phyloP scores from a whole-genome alignment of 1,284 basidiomycete genomes.

The Xanthoconium separans region DNA sequence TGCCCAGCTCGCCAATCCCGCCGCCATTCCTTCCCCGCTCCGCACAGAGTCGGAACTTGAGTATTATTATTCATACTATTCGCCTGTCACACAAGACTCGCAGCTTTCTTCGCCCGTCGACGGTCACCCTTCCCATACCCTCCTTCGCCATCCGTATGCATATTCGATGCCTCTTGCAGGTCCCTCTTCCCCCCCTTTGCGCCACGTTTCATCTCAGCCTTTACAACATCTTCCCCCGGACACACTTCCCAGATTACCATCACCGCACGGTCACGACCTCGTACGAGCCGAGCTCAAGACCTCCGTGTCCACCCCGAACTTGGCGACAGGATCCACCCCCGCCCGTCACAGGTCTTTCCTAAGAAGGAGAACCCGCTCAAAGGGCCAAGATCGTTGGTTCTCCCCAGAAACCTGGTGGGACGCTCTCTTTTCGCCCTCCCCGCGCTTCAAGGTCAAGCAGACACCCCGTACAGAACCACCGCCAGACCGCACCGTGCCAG shows the following conservation, averaged over 20 bases:
- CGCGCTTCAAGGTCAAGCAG: constrained; percentile 53
- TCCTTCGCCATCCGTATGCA: constrained; percentile 56
- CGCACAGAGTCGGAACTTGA: constrained; percentile 36
- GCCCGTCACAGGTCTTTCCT: constrained; percentile 3
- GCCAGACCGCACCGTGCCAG: constrained; percentile 44
- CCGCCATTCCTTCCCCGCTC: constrained; percentile 28
- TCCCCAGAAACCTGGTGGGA: constrained; percentile 79
- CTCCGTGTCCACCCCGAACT: constrained; percentile 62
- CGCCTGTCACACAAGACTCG: constrained; percentile 14
- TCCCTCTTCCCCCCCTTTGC: constrained; percentile 18
- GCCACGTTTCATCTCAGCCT: constrained; percentile 21
- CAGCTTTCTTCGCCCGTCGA: constrained; percentile 19
- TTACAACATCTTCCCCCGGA: constrained; percentile 6
- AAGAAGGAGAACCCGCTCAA: constrained; percentile 24
- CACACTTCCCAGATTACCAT: background rate
- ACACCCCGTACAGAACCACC: constrained; percentile 2
- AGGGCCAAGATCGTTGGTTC: constrained; percentile 60
- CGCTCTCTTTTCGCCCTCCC: constrained; percentile 70
- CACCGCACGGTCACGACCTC: constrained; percentile 1
- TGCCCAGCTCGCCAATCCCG: constrained; percentile 16
- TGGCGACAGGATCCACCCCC: constrained; percentile 34
- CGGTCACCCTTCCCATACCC: constrained; percentile 21
- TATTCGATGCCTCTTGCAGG: constrained; percentile 36
- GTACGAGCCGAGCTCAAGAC: constrained; percentile 38
- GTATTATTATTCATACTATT: constrained; percentile 46